Evolutionary conservation across 306 rosid species (phyloP).

Genomic region (Echinosophora koreensis): DNA sequence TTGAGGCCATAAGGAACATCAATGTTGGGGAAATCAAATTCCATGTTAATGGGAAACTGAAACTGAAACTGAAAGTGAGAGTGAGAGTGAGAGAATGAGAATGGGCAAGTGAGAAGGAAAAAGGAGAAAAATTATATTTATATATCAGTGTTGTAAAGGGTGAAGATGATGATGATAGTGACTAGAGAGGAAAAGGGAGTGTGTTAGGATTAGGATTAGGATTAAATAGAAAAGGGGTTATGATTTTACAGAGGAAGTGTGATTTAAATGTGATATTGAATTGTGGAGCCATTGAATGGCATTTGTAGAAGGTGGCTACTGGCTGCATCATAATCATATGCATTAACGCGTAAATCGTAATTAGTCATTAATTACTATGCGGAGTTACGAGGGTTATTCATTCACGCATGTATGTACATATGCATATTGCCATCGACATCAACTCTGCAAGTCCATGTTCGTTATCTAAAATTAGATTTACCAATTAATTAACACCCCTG

Average conservation of each 20-base stretch:
- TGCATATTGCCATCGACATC: background rate
- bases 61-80: background rate
- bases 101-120: background rate
- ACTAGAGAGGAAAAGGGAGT: slow-evolving; percentile 22
- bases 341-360: slow-evolving; percentile 35
- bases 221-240: slow-evolving; percentile 47
- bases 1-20: slow-evolving; percentile 47
- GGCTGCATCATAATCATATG: slow-evolving; percentile 46
- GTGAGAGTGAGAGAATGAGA: background rate
- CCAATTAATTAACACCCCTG: no score
- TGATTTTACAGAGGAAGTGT: slow-evolving; percentile 42
- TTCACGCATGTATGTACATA: background rate
- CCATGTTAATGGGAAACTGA: slow-evolving; percentile 47
- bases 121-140: background rate
- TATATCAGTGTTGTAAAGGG: slow-evolving; percentile 10
- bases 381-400: background rate
- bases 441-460: background rate
- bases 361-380: background rate
- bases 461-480: no score
- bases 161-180: slow-evolving; percentile 17
- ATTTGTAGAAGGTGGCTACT: slow-evolving; percentile 46
- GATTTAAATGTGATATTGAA: slow-evolving; percentile 45
- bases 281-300: slow-evolving; percentile 48
- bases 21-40: slow-evolving; percentile 42
- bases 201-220: background rate